phyloP scores from a whole-genome alignment of 192 early-diverging fungal species.

The Coemansia sp. region DNA sequence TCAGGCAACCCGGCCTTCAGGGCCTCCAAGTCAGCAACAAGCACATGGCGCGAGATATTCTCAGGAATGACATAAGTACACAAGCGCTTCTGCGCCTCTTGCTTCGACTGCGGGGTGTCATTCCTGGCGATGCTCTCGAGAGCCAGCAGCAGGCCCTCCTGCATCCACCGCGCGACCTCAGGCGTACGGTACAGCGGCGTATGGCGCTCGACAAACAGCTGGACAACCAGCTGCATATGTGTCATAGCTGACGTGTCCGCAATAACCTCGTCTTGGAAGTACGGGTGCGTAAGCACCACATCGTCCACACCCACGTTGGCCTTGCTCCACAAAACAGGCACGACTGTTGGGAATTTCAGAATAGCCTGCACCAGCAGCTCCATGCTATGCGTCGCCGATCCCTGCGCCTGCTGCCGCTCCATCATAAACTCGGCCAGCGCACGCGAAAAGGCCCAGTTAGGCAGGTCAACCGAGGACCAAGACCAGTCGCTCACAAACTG shows the following conservation, averaged over 20 bases:
- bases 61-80: constrained; percentile 50
- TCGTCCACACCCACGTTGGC: constrained; percentile 64
- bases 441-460: constrained; percentile 77
- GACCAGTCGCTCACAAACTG: constrained; percentile 54
- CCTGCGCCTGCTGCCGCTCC: constrained; percentile 36
- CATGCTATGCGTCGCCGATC: constrained; percentile 20
- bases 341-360: constrained; percentile 68
- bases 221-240: constrained; percentile 67
- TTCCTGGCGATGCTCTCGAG: constrained; percentile 33
- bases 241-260: constrained; percentile 48
- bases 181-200: constrained; percentile 86
- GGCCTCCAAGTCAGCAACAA: constrained; percentile 50
- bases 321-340: constrained; percentile 69
- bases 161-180: constrained; percentile 62
- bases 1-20: constrained; percentile 50
- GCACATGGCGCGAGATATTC: constrained; percentile 52
- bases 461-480: constrained; percentile 53
- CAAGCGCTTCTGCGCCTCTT: constrained; percentile 22
- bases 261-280: constrained; percentile 58
- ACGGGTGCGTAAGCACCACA: constrained; percentile 57
- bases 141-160: constrained; percentile 52
- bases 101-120: background rate
- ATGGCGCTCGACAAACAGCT: constrained; percentile 76
- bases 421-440: constrained; percentile 82
- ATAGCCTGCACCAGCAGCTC: constrained; percentile 73